Evolutionary conservation across 805 yeast genomes (phyloP), one percentile per base, ranked within the genome.

Genomic region (Candida ponderosae): DNA sequence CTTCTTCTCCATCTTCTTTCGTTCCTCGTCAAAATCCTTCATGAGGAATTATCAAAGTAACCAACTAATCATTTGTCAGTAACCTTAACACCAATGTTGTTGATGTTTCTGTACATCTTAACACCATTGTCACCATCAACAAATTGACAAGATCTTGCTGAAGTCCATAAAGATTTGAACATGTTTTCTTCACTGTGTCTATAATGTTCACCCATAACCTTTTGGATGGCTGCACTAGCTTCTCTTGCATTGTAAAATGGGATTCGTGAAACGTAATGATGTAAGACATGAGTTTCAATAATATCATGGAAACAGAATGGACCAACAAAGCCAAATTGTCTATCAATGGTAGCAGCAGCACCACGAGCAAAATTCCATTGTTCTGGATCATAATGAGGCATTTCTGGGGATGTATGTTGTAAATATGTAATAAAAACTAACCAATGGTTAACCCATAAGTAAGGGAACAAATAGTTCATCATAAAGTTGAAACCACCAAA

Each of bases 301-400:
- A 85, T 85, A 58, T 83, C 94, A 62, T 85, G 95, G 77, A 85
- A 81, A 52, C 82, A 66, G 70, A 74, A 74, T 56, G 74, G 67
- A 40, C 95, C 95, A 44, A 81, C 67, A 56, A 84, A 80, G 23
- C 90, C 89, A 56, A 83, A 81, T 54, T 83, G 78, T 54, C 95
- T 70, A 62, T 85, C 95, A 44, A 86, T 78, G 40, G 95, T 85
- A 42, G 90, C 84, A 39, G 93, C 89, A 23, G 95, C 95, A 47
- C 95, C 95, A 55, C 89, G 74, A 35, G 89, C 88, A 57, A 82
- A 83, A 49, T 72, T 84, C 95, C 95, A 85, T 59, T 79, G 80
- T 29, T 62, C 52, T 40, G 79, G 73, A 42, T 76, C 79, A 64
- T 85, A 85, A 60, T 85, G 95, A 23, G 95, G 89, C 70, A 86